These are phyloP conservation scores for Gilbertella persicaria DNA, from an alignment of 371 early-diverging fungal species.

Conservation along the genomic window DNA sequence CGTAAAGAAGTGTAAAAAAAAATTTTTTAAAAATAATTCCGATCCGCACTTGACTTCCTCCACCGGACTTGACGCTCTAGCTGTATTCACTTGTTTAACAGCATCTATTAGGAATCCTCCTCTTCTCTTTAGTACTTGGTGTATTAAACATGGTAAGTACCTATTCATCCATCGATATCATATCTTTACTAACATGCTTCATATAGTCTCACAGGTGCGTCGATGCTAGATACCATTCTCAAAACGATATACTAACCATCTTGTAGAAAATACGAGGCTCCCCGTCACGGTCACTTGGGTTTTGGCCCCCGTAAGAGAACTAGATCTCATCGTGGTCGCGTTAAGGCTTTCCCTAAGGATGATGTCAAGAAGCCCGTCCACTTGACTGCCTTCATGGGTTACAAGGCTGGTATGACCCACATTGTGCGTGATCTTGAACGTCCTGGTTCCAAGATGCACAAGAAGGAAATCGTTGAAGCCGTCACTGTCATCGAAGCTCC, in stretches of 20 bases:
- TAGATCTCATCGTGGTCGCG: conserved; percentile 90
- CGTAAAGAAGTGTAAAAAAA: no score
- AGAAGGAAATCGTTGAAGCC: conserved; percentile 99
- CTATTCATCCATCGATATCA: no score
- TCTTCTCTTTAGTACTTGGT: no score
- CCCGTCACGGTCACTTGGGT: conserved; percentile 98
- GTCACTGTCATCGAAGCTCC: conserved; percentile 99
- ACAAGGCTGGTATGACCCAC: conserved; percentile 99
- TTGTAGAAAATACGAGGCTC: conserved; percentile 52
- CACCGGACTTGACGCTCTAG: no score
- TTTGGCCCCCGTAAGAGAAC: conserved; percentile 99
- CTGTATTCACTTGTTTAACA: no score
- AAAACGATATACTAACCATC: not conserved
- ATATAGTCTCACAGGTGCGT: no score
- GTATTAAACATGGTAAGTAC: no score
- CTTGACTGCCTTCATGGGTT: conserved; percentile 99
- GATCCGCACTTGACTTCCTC: no score
- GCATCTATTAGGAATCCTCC: no score
- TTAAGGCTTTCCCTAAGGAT: conserved; percentile 99
- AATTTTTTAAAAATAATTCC: no score
- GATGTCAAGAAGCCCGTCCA: conserved; percentile 94
- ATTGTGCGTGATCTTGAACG: conserved; percentile 98
- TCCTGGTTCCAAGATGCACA: conserved; percentile 98
- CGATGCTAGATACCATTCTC: no score
- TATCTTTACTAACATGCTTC: no score